Base-by-base conservation (phyloP, 2,329 filamentous ascomycete genomes). In the Penicillium decumbens region DNA sequence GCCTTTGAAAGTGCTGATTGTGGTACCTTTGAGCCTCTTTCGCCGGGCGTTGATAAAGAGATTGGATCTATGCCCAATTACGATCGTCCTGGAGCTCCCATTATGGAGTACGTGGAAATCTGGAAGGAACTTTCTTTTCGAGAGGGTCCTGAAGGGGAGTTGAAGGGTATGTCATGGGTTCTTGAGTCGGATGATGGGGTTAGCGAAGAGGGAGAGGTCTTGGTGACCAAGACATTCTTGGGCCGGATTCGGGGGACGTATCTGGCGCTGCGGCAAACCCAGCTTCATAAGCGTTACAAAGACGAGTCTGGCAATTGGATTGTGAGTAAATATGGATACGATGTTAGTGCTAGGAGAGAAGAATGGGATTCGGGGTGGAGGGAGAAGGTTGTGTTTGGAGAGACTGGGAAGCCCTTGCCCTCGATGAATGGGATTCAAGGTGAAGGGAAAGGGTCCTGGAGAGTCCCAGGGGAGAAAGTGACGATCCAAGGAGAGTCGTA, bases 31-130 rank as follows among this genome's bases (percentile, higher is more conserved):
- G 63, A 62, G 7, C 52, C 60, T 2, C 60, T 74, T 13, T 65
- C 71, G 0, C 72, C 72, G 42, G 71, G 71, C 2, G 69, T 73
- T 40, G 65, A 68, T 28, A 62, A 74, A 0, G 72, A 74, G 47
- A 67, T 60, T 0, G 72, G 72, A 0, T 57, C 55, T 1, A 74
- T 74, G 71, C 62, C 69, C 20, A 67, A 67, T 12, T 59, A 62
- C 20, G 68, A 72, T 55, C 46, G 65, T 0, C 61, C 65, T 0
- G 66, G 65, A 1, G 56, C 58, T 8, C 65, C 64, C 2, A 51
- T 69, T 0, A 62, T 61, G 3, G 59, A 64, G 6, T 89, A 90
- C 56, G 84, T 88, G 63, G 85, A 89, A 65, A 63, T 85, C 2
- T 88, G 85, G 85, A 65, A 70, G 1, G 79, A 82, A 37, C 65